phyloP scores from a whole-genome alignment of 2,329 filamentous ascomycete genomes.

The Ceratocystis albifundus region DNA sequence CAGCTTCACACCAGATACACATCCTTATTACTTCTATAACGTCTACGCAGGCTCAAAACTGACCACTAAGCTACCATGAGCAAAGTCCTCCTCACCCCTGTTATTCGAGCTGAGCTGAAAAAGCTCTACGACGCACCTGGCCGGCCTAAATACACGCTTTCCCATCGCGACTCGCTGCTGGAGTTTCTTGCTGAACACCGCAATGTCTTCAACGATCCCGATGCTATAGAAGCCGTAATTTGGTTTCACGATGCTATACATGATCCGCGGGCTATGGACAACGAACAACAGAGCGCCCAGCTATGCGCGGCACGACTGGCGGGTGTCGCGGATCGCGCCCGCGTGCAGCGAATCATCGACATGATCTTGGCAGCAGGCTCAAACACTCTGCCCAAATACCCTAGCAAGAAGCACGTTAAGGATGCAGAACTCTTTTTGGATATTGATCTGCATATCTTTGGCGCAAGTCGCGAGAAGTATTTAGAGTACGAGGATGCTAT shows the following conservation, averaged over 20 bases:
- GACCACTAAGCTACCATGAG: background rate
- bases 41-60: background rate
- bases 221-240: slow-evolving; percentile 21
- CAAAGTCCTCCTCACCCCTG: slow-evolving; percentile 9
- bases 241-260: slow-evolving; percentile 23
- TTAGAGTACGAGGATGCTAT: slow-evolving; percentile 21
- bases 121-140: slow-evolving; percentile 12
- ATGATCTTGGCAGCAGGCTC: slow-evolving; percentile 20
- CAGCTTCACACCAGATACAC: background rate
- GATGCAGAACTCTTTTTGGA: slow-evolving; percentile 23
- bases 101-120: slow-evolving; percentile 8
- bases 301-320: slow-evolving; percentile 9
- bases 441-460: slow-evolving; percentile 20
- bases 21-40: background rate
- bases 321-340: background rate
- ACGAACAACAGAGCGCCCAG: slow-evolving; percentile 30
- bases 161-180: slow-evolving; percentile 17
- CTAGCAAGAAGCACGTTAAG: slow-evolving; percentile 9
- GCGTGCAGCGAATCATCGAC: slow-evolving; percentile 15
- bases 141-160: slow-evolving; percentile 19
- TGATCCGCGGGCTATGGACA: slow-evolving; percentile 17
- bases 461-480: slow-evolving; percentile 15
- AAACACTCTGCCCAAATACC: slow-evolving; percentile 16
- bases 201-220: slow-evolving; percentile 14
- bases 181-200: slow-evolving; percentile 13